These are phyloP conservation scores for Taphrina confusa DNA, from an alignment of 1,139 yeast genomes.

Conservation along the genomic window DNA sequence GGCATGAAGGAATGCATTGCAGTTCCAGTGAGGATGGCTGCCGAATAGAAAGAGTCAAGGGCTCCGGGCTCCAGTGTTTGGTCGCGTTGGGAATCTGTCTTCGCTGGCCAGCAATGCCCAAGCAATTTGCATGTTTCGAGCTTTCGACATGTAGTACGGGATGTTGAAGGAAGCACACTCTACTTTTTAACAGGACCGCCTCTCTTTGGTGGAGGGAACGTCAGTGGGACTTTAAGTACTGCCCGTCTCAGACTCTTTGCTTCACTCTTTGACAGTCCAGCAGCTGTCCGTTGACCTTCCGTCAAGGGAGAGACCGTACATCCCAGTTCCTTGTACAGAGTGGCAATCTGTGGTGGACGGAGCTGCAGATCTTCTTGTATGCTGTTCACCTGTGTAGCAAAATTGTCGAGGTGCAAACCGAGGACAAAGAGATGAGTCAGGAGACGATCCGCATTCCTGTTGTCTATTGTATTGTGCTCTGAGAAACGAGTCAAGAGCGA, in stretches of 20 bases:
- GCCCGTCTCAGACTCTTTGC: conserved; percentile 78
- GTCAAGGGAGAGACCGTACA: conserved; percentile 74
- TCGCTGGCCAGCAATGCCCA: no score
- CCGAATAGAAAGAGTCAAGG: no score
- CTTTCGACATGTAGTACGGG: no score
- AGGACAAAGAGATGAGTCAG: conserved; percentile 74
- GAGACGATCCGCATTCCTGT: conserved; percentile 73
- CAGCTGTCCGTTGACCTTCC: conserved; percentile 78
- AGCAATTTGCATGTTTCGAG: no score
- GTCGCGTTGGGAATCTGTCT: no score
- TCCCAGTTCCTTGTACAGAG: conserved; percentile 77
- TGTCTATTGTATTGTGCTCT: conserved; percentile 64
- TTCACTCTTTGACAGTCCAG: conserved; percentile 68
- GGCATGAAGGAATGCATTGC: no score
- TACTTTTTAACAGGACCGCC: conserved; percentile 4
- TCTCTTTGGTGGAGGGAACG: conserved; percentile 62
- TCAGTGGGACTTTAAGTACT: conserved; percentile 80
- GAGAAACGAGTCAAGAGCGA: conserved; percentile 72
- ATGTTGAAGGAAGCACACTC: no score
- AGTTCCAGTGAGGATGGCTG: no score
- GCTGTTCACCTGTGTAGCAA: conserved; percentile 73
- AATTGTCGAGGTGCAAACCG: conserved; percentile 73
- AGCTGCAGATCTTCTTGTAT: conserved; percentile 81
- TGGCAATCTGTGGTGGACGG: conserved; percentile 56
- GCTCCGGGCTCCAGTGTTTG: no score